Evolutionary conservation across 2,329 filamentous ascomycete species (phyloP).

Genomic region (Thielaviopsis populi): DNA sequence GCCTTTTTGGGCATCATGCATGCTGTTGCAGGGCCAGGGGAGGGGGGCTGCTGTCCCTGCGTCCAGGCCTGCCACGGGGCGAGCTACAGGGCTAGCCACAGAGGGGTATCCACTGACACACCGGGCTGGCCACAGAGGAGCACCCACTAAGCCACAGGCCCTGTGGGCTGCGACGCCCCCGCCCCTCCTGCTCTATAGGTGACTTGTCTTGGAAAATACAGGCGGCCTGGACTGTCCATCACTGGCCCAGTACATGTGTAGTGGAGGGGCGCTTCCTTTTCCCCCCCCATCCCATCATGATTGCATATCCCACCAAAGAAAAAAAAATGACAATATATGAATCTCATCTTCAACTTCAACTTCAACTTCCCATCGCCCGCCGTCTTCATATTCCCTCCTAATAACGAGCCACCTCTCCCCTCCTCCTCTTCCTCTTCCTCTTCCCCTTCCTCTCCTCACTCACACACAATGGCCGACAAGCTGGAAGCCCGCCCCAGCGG

Average conservation of each 20-base stretch:
- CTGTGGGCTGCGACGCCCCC: too few species aligned
- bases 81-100: too few species aligned
- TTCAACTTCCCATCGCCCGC: background rate
- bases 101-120: background rate
- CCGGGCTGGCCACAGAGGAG: background rate
- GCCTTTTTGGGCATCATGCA: too few species aligned
- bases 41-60: too few species aligned
- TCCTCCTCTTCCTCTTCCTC: background rate
- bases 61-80: background rate
- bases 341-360: too few species aligned
- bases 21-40: too few species aligned
- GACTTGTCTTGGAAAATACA: too few species aligned
- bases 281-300: background rate
- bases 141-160: too few species aligned
- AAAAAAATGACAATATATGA: background rate
- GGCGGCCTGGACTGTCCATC: background rate
- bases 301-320: background rate
- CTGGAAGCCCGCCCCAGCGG: slow-evolving; percentile 37
- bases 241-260: background rate
- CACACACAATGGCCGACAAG: slow-evolving; percentile 13
- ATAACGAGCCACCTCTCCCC: background rate
- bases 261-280: background rate
- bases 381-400: too few species aligned
- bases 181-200: too few species aligned
- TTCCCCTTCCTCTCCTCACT: background rate